Evolutionary conservation across 768 basidiomycete genomes (phyloP), one percentile per base, ranked within the genome.

Genomic region (Udeniomyces megalosporus): DNA sequence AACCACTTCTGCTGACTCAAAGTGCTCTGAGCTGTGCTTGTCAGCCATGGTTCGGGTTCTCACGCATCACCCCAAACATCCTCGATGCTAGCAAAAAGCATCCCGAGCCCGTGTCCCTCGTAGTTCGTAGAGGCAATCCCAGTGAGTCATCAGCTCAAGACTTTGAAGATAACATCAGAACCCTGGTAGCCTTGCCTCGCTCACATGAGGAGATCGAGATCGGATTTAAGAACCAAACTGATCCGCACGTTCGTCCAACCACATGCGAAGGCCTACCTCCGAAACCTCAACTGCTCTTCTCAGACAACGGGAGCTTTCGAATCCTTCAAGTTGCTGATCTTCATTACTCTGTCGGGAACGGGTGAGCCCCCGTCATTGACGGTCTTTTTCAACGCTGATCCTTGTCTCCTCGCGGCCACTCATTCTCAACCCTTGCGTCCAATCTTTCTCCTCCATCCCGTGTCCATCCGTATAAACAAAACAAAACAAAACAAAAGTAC

Each of bases 31-130:
- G n/a, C n/a, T n/a, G n/a, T n/a, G n/a, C n/a, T n/a, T n/a, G 45
- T 58, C 77, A 79, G 8, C 82, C 88, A 0, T 88, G 87, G 82
- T 90, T 83, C 67, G 90, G 90, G 0, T 96, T 91, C 69, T 81
- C 88, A 67, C 82, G 80, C 68, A 69, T 88, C 2, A 75, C 81
- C 29, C 81, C 81, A 0, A 74, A 84, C 0, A 80, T 84, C n/a
- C 78, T 80, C 34, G 67, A 73, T 4, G 75, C 76, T 52, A 68
- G 73, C 10, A 71, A 71, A 22, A 76, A 74, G 6, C 68, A 71
- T 47, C 66, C 76, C 0, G 78, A 82, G 65, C 78, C 78, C 45
- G 83, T 83, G 7, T 82, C 79, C 74, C 63, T 91, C 38, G 82
- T 83, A 0, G 81, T 80, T 67, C 80, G 89, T 31, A 78, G 78